Evolutionary conservation across 371 early-diverging fungal species (phyloP).

Genomic region (Dinochytrium kinnereticum): DNA sequence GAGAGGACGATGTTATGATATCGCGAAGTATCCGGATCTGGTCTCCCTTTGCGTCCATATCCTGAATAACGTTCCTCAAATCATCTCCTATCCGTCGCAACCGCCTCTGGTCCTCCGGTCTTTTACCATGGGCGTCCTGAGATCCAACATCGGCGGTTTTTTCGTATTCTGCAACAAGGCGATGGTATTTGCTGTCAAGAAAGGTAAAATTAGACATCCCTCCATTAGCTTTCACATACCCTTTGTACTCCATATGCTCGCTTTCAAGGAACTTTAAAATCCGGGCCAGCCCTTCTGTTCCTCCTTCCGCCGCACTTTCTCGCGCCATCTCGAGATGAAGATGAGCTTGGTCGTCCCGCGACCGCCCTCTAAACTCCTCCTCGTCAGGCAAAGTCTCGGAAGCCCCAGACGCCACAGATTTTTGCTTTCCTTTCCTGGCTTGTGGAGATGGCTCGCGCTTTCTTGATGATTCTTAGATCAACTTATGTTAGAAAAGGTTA

Average conservation of each 20-base stretch:
- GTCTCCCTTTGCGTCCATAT: conserved; percentile 56
- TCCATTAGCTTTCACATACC: background rate
- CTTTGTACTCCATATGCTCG: background rate
- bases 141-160: conserved; percentile 15
- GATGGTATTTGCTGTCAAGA: background rate
- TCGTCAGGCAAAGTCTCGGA: background rate
- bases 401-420: background rate
- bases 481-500: too few relatives aligned
- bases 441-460: background rate
- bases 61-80: conserved; percentile 48
- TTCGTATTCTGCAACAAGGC: background rate
- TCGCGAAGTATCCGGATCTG: conserved; percentile 57
- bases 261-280: background rate
- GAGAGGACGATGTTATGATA: conserved; percentile 23
- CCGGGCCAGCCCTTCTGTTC: background rate
- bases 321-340: conserved; percentile 10
- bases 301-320: conserved; percentile 1
- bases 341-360: conserved; percentile 23
- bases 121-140: background rate
- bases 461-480: background rate
- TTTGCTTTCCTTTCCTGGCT: background rate
- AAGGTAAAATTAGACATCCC: background rate
- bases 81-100: conserved; percentile 50
- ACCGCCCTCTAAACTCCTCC: conserved; percentile 5
- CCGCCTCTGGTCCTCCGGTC: background rate